phyloP scores from a whole-genome alignment of 768 basidiomycete genomes.

The Mycena rebaudengoi region DNA sequence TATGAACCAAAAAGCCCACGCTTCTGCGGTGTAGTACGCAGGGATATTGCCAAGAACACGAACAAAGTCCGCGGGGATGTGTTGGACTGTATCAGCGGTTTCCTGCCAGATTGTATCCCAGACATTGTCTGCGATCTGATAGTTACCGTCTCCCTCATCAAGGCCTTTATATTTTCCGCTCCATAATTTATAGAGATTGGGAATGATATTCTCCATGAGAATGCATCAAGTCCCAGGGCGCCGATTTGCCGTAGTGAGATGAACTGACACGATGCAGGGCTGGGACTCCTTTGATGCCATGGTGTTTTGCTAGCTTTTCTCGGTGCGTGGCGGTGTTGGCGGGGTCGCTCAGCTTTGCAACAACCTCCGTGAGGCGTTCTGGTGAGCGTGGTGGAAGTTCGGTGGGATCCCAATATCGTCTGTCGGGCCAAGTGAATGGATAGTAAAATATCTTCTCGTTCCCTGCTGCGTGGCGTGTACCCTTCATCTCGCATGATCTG shows the following conservation, averaged over 20 bases:
- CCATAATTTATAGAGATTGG: constrained; percentile 33
- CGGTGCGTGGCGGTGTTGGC: constrained; percentile 41
- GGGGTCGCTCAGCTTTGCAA: constrained; percentile 26
- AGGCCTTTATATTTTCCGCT: constrained; percentile 49
- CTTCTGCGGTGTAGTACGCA: constrained; percentile 42
- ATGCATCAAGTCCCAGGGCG: constrained; percentile 59
- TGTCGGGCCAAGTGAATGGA: constrained; percentile 30
- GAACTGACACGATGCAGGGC: constrained; percentile 35
- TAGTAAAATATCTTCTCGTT: constrained; percentile 26
- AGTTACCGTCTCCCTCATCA: constrained; percentile 37
- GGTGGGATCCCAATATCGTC: constrained; percentile 23
- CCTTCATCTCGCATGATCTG: too few species aligned
- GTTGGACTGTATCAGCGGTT: constrained; percentile 31
- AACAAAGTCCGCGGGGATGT: constrained; percentile 44
- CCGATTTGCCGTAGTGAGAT: constrained; percentile 36
- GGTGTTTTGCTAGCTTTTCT: constrained; percentile 25
- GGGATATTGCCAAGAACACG: constrained; percentile 35
- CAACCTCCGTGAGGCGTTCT: constrained; percentile 46
- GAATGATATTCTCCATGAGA: constrained; percentile 49
- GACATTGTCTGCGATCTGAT: constrained; percentile 30
- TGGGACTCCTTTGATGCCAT: constrained; percentile 41
- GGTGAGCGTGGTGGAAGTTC: constrained; percentile 44
- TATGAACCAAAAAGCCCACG: constrained; percentile 46
- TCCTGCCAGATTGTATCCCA: constrained; percentile 49
- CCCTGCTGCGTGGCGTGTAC: too few species aligned